Evolutionary conservation across 306 rosid genomes (phyloP).

Genomic region (Echinosophora koreensis): DNA sequence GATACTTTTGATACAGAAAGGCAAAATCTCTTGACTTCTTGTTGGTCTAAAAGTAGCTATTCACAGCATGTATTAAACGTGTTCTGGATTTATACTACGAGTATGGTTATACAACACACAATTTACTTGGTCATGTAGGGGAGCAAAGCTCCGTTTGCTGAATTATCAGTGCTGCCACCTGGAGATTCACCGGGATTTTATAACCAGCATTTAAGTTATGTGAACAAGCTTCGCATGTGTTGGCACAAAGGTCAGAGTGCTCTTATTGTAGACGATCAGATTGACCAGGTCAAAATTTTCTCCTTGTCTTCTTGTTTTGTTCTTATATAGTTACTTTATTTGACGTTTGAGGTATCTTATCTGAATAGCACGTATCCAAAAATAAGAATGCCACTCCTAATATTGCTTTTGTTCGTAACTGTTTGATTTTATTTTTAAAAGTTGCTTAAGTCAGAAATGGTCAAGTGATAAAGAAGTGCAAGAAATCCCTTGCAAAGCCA

Average conservation of each 20-base stretch:
- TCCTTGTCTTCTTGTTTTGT: constrained; percentile 35
- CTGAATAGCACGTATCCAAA: constrained; percentile 1
- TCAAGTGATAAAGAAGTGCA: neutral
- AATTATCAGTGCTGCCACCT: constrained; percentile 42
- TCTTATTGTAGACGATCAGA: constrained; percentile 48
- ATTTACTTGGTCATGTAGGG: constrained; percentile 41
- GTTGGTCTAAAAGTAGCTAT: neutral
- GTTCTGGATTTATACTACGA: neutral
- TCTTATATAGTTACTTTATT: constrained; percentile 19
- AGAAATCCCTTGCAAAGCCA: neutral
- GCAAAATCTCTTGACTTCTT: constrained; percentile 10
- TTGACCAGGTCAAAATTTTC: constrained; percentile 47
- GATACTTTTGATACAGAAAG: constrained; percentile 11
- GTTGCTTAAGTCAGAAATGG: neutral
- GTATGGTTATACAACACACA: constrained; percentile 26
- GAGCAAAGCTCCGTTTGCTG: constrained; percentile 41
- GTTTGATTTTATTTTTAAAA: neutral
- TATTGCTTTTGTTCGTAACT: neutral
- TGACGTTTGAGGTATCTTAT: constrained; percentile 4
- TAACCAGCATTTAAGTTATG: constrained; percentile 49
- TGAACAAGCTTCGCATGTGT: constrained; percentile 53
- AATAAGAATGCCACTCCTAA: neutral
- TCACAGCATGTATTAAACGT: constrained; percentile 9
- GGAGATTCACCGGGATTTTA: constrained; percentile 44
- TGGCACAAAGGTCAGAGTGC: constrained; percentile 56